Evolutionary conservation across 2,329 filamentous ascomycete species (phyloP).

Genomic region (Calcarisporium arbuscula): DNA sequence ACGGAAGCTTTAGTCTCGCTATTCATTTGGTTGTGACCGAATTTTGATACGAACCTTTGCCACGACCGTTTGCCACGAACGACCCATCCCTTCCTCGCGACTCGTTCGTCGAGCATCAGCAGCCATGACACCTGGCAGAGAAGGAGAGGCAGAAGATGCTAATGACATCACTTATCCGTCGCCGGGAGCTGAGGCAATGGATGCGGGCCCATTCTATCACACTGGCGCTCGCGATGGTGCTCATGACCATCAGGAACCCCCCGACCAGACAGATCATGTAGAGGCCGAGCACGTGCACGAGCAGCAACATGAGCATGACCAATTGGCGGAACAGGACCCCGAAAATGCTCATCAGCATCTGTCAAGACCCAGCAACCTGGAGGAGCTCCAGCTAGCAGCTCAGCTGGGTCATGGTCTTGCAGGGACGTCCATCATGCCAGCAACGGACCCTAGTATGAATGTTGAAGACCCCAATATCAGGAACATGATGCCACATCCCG

Average conservation of each 20-base stretch:
- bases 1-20: too few species aligned
- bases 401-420: constrained; percentile 51
- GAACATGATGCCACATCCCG: constrained; percentile 37
- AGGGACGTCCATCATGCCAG: constrained; percentile 40
- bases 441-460: constrained; percentile 37
- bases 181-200: constrained; percentile 36
- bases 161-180: constrained; percentile 40
- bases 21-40: too few species aligned
- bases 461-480: constrained; percentile 37
- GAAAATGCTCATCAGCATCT: constrained; percentile 35
- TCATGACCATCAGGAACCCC: constrained; percentile 22
- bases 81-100: neutral
- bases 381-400: constrained; percentile 52
- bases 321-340: constrained; percentile 24
- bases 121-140: constrained; percentile 26
- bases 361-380: constrained; percentile 38
- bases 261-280: constrained; percentile 9
- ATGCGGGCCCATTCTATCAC: constrained; percentile 38
- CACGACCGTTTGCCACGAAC: too few species aligned
- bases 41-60: too few species aligned
- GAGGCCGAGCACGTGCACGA: constrained; percentile 17
- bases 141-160: constrained; percentile 28
- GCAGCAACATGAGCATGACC: constrained; percentile 23
- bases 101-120: neutral
- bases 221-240: constrained; percentile 27